Base-by-base conservation (phyloP, 345 rosid genomes). In the rapeseed (Brassica napus) region DNA sequence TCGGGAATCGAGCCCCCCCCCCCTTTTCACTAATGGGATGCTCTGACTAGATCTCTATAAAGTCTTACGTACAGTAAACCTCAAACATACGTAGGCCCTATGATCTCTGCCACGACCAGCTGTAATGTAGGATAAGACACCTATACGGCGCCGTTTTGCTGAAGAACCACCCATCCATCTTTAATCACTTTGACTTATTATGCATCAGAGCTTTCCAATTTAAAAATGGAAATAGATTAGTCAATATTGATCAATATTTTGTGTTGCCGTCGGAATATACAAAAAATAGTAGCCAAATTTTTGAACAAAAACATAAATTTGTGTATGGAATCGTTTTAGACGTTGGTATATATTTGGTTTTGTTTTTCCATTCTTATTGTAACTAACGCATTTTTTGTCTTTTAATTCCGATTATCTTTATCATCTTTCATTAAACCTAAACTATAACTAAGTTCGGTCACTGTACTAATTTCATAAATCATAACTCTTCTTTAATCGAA, bases 121-220 rank as follows among this genome's bases (percentile, higher is more conserved):
- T 75, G 80, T 71, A 81, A 37, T n/a, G 58, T 75, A 81, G 83
- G 83, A 81, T 42, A 81, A 81, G 80, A 81, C 83, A 70, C 1
- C 73, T 65, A 68, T 65, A 81, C 83, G 83, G 69, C 83, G 79
- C 83, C 83, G 83, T 75, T 80, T 80, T 75, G 76, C 68, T 65
- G 42, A 75, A 31, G 42, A 80, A 69, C 18, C 14, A 64, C 68
- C 76, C 47, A 64, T 80, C 31, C 72, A 37, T 80, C 72, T 80
- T 72, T 75, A 69, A n/a, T 57, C 24, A 57, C 73, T 74, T 80
- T 80, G 80, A 75, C 83, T 70, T 49, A 49, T 75, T 15, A 16
- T 49, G 3, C 1, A 35, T 52, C 21, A 34, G 18, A 35, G 21
- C 1, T 26, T 69, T 52, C 8, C 52, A 28, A 5, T 39, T 12